A percentile compares a stretch with the other conserved stretches of the same genome.
phyloP scores from a whole-genome alignment of 2,329 filamentous ascomycete genomes.

The Trichoderma gracile region DNA sequence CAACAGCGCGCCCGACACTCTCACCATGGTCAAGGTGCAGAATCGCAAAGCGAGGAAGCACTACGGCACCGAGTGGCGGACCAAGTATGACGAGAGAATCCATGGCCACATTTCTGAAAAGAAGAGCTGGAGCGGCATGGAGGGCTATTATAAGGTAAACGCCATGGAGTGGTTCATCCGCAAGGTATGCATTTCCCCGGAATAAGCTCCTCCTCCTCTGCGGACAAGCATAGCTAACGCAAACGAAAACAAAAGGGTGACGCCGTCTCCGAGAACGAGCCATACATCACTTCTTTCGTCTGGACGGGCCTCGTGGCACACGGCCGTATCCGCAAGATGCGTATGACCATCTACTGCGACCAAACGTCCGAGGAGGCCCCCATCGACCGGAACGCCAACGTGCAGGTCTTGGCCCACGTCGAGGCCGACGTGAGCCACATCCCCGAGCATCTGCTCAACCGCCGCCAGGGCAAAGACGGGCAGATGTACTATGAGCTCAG shows the following conservation, averaged over 20 bases:
- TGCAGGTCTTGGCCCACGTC: conserved; percentile 41
- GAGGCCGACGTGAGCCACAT: conserved; percentile 46
- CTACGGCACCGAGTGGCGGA: conserved; percentile 44
- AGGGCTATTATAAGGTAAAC: conserved; percentile 42
- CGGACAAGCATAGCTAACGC: neutral
- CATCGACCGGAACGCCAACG: conserved; percentile 40
- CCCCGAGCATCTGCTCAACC: conserved; percentile 39
- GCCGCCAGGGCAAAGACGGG: conserved; percentile 41
- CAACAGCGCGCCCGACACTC: conserved; percentile 37
- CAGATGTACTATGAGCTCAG: conserved; percentile 44
- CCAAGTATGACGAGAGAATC: conserved; percentile 35
- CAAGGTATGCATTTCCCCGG: conserved; percentile 32
- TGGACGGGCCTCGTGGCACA: conserved; percentile 37
- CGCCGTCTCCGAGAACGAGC: conserved; percentile 43
- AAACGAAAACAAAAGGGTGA: conserved; percentile 36
- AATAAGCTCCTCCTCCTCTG: too few relatives aligned
- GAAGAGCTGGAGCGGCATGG: conserved; percentile 41
- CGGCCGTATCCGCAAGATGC: conserved; percentile 40
- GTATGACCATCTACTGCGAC: conserved; percentile 43
- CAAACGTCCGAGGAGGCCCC: conserved; percentile 38
- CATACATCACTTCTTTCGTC: conserved; percentile 39
- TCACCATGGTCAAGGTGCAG: conserved; percentile 42
- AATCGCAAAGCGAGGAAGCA: conserved; percentile 47
- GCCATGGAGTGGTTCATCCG: conserved; percentile 49
- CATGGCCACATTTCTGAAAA: conserved; percentile 38